A percentile compares a stretch with the other conserved stretches of the same genome.
These are phyloP conservation scores for Taphrina populina DNA, from an alignment of 1,139 yeast genomes.

Conservation along the genomic window DNA sequence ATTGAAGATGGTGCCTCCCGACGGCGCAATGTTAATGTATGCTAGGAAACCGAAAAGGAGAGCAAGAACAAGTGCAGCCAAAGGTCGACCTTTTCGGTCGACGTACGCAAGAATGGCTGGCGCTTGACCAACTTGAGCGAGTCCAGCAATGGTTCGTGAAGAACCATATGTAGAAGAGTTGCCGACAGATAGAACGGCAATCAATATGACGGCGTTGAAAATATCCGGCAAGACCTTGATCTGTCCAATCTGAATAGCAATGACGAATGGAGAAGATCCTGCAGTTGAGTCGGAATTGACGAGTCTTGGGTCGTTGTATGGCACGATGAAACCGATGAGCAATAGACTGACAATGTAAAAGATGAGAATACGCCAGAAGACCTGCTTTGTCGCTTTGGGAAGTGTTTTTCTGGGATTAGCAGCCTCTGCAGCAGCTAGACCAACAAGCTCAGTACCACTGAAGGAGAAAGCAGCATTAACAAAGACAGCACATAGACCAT, in stretches of 20 bases:
- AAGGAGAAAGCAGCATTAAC: conserved; percentile 87
- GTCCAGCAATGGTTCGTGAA: conserved; percentile 75
- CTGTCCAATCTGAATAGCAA: conserved; percentile 60
- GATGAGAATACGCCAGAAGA: conserved; percentile 65
- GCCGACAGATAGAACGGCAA: conserved; percentile 68
- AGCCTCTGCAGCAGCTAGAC: conserved; percentile 75
- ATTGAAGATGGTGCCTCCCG: conserved; percentile 67
- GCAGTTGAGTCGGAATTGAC: conserved; percentile 54
- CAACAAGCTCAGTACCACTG: conserved; percentile 80
- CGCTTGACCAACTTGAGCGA: conserved; percentile 76
- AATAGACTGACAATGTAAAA: conserved; percentile 64
- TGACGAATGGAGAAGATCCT: conserved; percentile 69
- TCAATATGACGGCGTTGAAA: conserved; percentile 68
- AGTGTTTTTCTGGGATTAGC: conserved; percentile 63
- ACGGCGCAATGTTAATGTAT: conserved; percentile 67
- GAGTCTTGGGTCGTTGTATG: conserved; percentile 56
- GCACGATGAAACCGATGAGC: conserved; percentile 66
- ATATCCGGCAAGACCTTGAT: conserved; percentile 62
- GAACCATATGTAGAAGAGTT: conserved; percentile 75
- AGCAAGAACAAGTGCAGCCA: conserved; percentile 61
- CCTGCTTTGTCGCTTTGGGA: conserved; percentile 66
- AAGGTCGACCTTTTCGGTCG: conserved; percentile 73
- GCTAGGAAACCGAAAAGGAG: conserved; percentile 63
- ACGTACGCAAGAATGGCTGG: conserved; percentile 69
- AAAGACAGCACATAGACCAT: conserved; percentile 78